Percentiles rank a stretch among this genome's conserved stretches.
Evolutionary conservation across 306 rosid species (phyloP).

Genomic region (Sphenostylis stenocarpa): DNA sequence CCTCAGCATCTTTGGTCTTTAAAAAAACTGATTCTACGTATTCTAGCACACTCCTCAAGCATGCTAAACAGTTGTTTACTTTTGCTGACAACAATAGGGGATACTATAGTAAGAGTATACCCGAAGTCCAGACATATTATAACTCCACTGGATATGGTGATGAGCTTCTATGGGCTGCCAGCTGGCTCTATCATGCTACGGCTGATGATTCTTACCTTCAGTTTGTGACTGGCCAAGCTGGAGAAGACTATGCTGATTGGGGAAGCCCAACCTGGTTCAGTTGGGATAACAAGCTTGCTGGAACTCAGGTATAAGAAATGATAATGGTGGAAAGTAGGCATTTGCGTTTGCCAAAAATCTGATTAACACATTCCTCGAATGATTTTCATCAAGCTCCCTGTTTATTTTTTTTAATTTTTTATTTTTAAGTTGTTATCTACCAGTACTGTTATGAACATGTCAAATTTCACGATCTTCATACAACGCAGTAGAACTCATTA

Average conservation of each 20-base stretch:
- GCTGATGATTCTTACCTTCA: slow-evolving; percentile 63
- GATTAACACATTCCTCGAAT: neutral
- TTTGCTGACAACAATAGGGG: slow-evolving; percentile 70
- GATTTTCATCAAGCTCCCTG: neutral
- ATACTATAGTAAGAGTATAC: slow-evolving; percentile 68
- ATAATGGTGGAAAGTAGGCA: neutral
- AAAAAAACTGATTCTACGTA: slow-evolving; percentile 56
- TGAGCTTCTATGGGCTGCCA: slow-evolving; percentile 97
- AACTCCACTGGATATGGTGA: slow-evolving; percentile 93
- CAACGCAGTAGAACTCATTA: neutral
- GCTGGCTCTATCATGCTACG: slow-evolving; percentile 98
- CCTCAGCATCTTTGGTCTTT: slow-evolving; percentile 96
- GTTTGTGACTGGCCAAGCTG: slow-evolving; percentile 68
- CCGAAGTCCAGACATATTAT: slow-evolving; percentile 66
- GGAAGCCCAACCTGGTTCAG: slow-evolving; percentile 97
- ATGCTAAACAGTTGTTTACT: slow-evolving; percentile 76
- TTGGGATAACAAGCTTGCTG: slow-evolving; percentile 98
- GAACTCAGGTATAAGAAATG: slow-evolving; percentile 63
- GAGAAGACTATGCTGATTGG: slow-evolving; percentile 65
- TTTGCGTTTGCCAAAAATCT: neutral
- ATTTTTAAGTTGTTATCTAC: neutral
- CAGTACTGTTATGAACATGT: neutral
- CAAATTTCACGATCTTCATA: neutral
- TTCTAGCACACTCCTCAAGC: slow-evolving; percentile 76
- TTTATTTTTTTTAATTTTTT: too few relatives aligned